A percentile compares a stretch with the other conserved stretches of the same genome.
These are phyloP conservation scores for Boletus rubroflammeus DNA, from an alignment of 768 basidiomycete genomes.

Conservation along the genomic window DNA sequence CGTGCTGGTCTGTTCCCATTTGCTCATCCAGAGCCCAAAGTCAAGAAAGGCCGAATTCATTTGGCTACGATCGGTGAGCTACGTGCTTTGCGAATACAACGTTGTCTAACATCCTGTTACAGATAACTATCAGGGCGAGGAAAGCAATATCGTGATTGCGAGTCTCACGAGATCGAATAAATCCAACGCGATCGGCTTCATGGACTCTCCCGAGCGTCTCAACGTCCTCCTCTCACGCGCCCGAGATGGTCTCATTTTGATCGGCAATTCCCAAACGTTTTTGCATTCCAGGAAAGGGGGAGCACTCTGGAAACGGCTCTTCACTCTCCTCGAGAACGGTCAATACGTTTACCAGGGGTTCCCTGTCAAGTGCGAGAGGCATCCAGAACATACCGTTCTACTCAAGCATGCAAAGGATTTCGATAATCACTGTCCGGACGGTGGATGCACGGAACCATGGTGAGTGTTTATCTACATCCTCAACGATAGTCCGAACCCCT, in stretches of 20 bases:
- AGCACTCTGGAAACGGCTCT: slow-evolving; percentile 12
- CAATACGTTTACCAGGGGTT: slow-evolving; percentile 32
- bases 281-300: slow-evolving; percentile 19
- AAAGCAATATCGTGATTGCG: slow-evolving; percentile 62
- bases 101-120: not conserved
- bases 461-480: slow-evolving; percentile 28
- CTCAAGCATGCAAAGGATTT: slow-evolving; percentile 47
- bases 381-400: slow-evolving; percentile 40
- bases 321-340: slow-evolving; percentile 10
- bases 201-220: slow-evolving; percentile 63
- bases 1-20: slow-evolving; percentile 46
- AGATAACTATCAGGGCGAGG: slow-evolving; percentile 80
- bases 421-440: slow-evolving; percentile 51
- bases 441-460: slow-evolving; percentile 61
- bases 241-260: slow-evolving; percentile 57
- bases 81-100: not conserved
- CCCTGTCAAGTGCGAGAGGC: slow-evolving; percentile 54
- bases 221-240: slow-evolving; percentile 71
- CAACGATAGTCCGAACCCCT: not conserved
- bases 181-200: slow-evolving; percentile 60
- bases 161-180: slow-evolving; percentile 60
- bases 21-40: slow-evolving; percentile 36
- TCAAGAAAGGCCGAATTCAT: slow-evolving; percentile 38
- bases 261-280: slow-evolving; percentile 64
- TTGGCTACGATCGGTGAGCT: slow-evolving; percentile 62